Base-by-base conservation (phyloP, 345 rosid genomes). In the Pugionium cornutum region DNA sequence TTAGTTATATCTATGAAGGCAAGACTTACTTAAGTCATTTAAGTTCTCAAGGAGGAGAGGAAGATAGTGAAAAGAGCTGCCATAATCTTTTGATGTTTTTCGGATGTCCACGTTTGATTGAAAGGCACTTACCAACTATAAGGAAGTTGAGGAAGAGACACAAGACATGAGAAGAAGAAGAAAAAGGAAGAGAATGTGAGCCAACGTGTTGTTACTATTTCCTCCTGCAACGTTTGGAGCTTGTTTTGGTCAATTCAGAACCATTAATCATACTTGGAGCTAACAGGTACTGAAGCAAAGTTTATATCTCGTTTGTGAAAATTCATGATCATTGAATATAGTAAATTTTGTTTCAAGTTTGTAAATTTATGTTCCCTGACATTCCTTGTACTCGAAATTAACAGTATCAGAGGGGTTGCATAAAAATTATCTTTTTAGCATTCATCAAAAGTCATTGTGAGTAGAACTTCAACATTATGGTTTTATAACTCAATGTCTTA, bases 1-100 rank as follows among this genome's bases (percentile, higher is more conserved):
- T 90, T 11, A 82, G 63, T 70, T 90, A 79, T 62, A 86, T 90
- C 48, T 87, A 82, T n/a, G 85, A 79, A 73, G 97, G 97, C 36
- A 73, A 80, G 73, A 91, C 96, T 33, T 91, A 86, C 73, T 77
- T 88, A 4, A 79, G 84, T 77, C 91, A 85, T 69, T 71, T 92
- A 64, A 82, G 81, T 49, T 76, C 86, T 3, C 76, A 67, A 58
- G 91, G 78, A 75, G 62, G 63, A 35, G 84, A 77, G 4, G 73
- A 69, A 51, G 67, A 53, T 70, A 84, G 81, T 11, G 83, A 50
- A 71, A 82, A 78, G 69, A 89, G 82, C 60, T 92, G 94, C 64
- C 75, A 77, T 45, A 92, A 89, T 67, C 36, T 92, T 49, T 54
- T 89, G 18, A 82, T 63, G 33, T 89, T 92, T 74, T 89, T 92